phyloP scores from a whole-genome alignment of 2,329 filamentous ascomycete species.

The Fusarium sp. region DNA sequence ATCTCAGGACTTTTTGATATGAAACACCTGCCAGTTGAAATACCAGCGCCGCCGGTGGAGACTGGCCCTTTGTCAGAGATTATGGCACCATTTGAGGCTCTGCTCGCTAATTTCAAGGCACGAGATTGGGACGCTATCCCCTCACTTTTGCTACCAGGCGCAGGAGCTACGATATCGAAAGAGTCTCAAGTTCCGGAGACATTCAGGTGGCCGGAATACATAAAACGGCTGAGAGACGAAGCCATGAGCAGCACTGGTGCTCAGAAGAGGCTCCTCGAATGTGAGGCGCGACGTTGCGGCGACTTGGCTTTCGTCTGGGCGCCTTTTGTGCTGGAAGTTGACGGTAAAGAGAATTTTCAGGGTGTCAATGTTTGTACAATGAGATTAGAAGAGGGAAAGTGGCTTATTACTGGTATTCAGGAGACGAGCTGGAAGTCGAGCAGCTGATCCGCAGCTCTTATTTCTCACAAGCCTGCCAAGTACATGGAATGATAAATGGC shows the following conservation, averaged over 20 bases:
- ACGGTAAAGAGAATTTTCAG: rapidly evolving
- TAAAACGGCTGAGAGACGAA: neutral
- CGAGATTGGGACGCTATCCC: neutral
- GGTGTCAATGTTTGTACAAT: neutral
- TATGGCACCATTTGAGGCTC: neutral
- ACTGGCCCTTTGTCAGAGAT: neutral
- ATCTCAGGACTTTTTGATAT: neutral
- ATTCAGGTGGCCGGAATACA: neutral
- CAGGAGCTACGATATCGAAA: neutral
- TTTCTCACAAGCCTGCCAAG: too few relatives aligned
- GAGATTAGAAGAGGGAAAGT: neutral
- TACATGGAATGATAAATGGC: too few relatives aligned
- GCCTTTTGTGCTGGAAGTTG: neutral
- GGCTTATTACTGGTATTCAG: neutral
- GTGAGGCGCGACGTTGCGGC: neutral
- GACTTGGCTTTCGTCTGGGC: neutral
- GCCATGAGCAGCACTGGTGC: neutral
- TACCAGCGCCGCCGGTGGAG: neutral
- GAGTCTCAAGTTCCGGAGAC: neutral
- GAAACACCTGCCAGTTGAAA: neutral
- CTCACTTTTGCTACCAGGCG: neutral
- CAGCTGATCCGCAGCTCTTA: too few relatives aligned
- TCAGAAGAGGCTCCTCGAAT: neutral
- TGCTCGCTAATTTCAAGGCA: neutral
- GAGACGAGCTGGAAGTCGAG: neutral